Percentiles rank a stretch among this genome's conserved stretches.
These are phyloP conservation scores for Oryza nivara DNA, from an alignment of 176 grass and related monocot genomes.

Conservation along the genomic window DNA sequence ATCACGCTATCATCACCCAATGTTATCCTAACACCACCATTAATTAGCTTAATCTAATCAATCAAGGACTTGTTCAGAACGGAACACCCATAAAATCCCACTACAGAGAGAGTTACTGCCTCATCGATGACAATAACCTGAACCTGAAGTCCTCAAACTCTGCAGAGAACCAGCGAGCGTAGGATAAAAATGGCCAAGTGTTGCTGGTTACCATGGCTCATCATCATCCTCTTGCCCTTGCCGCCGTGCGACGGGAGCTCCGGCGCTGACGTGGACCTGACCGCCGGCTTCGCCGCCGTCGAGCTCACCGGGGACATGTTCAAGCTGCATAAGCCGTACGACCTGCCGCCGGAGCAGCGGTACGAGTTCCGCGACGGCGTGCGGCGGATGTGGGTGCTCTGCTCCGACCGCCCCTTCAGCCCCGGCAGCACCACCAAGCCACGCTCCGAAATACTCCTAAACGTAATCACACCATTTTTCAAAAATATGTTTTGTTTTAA, in stretches of 20 bases:
- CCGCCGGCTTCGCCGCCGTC: conserved; percentile 44
- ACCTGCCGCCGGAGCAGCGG: conserved; percentile 35
- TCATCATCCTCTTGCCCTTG: not conserved
- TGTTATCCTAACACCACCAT: not conserved
- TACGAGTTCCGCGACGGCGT: conserved; percentile 43
- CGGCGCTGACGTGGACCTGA: conserved; percentile 19
- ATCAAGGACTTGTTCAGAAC: not conserved
- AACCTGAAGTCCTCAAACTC: not conserved
- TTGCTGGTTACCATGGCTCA: not conserved
- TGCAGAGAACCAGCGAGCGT: not conserved
- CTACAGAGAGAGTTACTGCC: not conserved
- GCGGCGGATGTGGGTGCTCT: conserved; percentile 46
- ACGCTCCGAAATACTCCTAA: conserved; percentile 44
- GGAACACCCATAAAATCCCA: not conserved
- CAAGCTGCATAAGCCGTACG: conserved; percentile 46
- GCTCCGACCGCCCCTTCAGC: no score
- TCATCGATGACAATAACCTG: not conserved
- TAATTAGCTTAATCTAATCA: not conserved
- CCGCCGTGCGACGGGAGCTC: not conserved
- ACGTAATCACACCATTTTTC: not conserved
- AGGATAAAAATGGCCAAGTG: not conserved
- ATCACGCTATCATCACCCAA: not conserved
- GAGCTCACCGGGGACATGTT: conserved; percentile 41
- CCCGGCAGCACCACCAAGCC: conserved; percentile 33
- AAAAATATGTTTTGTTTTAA: no score